These are phyloP conservation scores for Candida peoriensis DNA, from an alignment of 805 yeast genomes.

Conservation along the genomic window DNA sequence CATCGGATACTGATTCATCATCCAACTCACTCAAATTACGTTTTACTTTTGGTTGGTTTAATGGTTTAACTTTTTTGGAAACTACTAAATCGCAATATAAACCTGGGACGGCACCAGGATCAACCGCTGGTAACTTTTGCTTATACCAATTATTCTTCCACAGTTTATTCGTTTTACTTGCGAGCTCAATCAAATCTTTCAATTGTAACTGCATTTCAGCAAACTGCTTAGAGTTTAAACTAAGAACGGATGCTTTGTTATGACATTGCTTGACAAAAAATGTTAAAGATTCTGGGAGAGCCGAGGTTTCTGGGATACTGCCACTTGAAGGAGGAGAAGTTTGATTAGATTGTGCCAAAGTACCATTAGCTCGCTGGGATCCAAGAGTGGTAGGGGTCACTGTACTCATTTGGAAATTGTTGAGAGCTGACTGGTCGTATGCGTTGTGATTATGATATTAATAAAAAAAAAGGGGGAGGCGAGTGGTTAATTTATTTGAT, in stretches of 20 bases:
- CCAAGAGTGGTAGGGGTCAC: conserved; percentile 13
- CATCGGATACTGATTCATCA: conserved; percentile 20
- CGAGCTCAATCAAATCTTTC: conserved; percentile 22
- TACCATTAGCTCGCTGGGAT: too few relatives aligned
- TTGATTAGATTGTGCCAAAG: neutral
- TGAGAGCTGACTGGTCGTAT: too few relatives aligned
- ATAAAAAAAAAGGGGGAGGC: too few relatives aligned
- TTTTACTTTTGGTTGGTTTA: neutral
- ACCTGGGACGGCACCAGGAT: conserved; percentile 8
- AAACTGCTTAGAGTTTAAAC: conserved; percentile 1
- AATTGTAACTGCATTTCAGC: conserved; percentile 21
- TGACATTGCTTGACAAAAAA: neutral
- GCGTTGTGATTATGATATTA: too few relatives aligned
- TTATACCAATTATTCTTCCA: conserved; percentile 25
- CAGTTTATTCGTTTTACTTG: conserved; percentile 19
- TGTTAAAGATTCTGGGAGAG: neutral
- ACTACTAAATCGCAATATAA: conserved; percentile 9
- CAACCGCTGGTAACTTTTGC: conserved; percentile 22
- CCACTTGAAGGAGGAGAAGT: neutral
- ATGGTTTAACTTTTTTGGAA: conserved; percentile 1
- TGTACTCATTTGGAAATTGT: too few relatives aligned
- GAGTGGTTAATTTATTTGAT: too few relatives aligned
- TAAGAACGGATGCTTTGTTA: neutral
- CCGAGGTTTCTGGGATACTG: neutral
- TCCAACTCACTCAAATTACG: conserved; percentile 4